phyloP scores from a whole-genome alignment of 345 rosid species.

The Geranium rotundifolium region DNA sequence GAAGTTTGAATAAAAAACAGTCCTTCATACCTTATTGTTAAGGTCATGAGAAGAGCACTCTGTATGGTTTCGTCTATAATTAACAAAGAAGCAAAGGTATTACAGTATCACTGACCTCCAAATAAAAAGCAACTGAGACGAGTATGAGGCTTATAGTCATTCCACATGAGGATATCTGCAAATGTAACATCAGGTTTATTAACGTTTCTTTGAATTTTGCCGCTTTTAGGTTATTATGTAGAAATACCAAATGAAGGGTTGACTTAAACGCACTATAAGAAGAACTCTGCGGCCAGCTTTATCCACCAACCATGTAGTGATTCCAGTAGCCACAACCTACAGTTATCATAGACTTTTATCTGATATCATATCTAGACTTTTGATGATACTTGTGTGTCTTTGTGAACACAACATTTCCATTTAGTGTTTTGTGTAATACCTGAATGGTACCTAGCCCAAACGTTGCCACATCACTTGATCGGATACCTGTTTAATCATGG shows the following conservation, averaged over 20 bases:
- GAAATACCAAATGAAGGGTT: conserved; percentile 3
- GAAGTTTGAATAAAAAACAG: conserved; percentile 5
- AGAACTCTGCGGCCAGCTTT: conserved; percentile 82
- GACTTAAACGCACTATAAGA: conserved; percentile 47
- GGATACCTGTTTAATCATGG: conserved; percentile 38
- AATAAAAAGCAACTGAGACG: conserved; percentile 57
- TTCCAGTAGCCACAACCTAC: conserved; percentile 74
- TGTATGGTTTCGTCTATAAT: background rate
- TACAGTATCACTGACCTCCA: conserved; percentile 38
- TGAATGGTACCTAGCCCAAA: conserved; percentile 69
- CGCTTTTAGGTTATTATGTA: background rate
- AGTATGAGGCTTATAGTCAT: conserved; percentile 64
- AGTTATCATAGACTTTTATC: conserved; percentile 4
- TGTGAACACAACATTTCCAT: background rate
- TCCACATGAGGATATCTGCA: conserved; percentile 64
- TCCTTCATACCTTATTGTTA: background rate
- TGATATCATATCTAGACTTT: conserved; percentile 2
- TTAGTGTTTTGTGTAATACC: conserved; percentile 30
- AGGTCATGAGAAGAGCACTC: background rate
- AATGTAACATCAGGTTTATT: conserved; percentile 1
- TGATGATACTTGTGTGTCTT: background rate
- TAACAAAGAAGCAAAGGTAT: conserved; percentile 2
- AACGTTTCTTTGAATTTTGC: conserved; percentile 1
- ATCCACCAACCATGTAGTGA: conserved; percentile 81
- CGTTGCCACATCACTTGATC: conserved; percentile 64